A percentile compares a stretch with the other conserved stretches of the same genome.
These are phyloP conservation scores for Coffea canephora DNA, from an alignment of 257 asterid genomes.

Conservation along the genomic window DNA sequence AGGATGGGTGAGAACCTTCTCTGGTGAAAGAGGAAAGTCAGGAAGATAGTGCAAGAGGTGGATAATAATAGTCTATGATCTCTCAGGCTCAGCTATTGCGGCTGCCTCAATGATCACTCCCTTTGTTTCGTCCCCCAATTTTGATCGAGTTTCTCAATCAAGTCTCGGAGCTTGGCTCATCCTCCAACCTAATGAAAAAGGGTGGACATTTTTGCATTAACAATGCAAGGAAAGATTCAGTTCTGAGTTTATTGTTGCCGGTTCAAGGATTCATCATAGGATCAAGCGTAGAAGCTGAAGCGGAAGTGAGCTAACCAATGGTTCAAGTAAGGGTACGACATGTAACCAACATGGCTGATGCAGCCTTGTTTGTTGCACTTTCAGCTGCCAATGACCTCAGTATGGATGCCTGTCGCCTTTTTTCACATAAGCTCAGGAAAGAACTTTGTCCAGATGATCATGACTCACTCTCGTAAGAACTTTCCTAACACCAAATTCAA, in stretches of 20 bases:
- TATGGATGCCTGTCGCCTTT: constrained; percentile 79
- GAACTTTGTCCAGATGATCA: constrained; percentile 57
- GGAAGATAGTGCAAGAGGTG: constrained; percentile 81
- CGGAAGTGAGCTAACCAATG: constrained; percentile 54
- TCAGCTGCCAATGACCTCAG: constrained; percentile 85
- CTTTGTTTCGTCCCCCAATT: constrained; percentile 75
- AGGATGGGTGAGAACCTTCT: constrained; percentile 62
- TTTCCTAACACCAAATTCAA: background rate
- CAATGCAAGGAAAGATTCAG: no score
- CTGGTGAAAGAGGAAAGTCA: constrained; percentile 42
- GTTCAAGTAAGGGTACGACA: constrained; percentile 77
- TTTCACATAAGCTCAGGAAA: constrained; percentile 66
- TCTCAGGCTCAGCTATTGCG: constrained; percentile 86
- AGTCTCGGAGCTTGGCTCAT: constrained; percentile 92
- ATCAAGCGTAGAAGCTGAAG: constrained; percentile 75
- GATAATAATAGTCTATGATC: constrained; percentile 74
- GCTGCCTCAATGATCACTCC: constrained; percentile 97
- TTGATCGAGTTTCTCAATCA: constrained; percentile 77
- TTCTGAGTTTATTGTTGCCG: constrained; percentile 6
- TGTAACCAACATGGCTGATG: constrained; percentile 78
- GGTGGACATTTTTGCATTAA: constrained; percentile 39
- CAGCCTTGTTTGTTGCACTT: constrained; percentile 72
- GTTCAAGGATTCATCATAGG: constrained; percentile 71
- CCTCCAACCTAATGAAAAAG: constrained; percentile 64
- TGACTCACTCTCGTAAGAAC: constrained; percentile 29